A percentile compares a stretch with the other conserved stretches of the same genome.
Conservation (phyloP, 139 green algal genomes). For the Closterium sp. region DNA sequence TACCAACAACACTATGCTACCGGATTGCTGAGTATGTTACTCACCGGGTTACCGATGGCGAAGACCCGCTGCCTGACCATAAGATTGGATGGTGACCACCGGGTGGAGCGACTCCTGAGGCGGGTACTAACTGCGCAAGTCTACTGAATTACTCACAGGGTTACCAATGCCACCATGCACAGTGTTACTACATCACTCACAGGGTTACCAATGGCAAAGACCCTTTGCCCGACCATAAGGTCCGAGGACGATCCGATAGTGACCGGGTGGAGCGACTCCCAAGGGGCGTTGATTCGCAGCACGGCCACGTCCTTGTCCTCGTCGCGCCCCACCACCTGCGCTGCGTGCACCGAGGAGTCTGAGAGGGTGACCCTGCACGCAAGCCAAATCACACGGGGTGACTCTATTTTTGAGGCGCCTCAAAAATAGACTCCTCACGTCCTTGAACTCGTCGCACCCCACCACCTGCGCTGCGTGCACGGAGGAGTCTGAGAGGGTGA, state of each 20-base stretch:
- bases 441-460: conserved; percentile 61
- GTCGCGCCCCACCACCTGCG: conserved; percentile 58
- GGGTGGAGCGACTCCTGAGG: too few species aligned
- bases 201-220: conserved; percentile 64
- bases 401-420: too few species aligned
- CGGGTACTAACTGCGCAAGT: too few species aligned
- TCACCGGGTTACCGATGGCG: conserved; percentile 62
- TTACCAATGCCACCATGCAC: too few species aligned
- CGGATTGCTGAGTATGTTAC: too few species aligned
- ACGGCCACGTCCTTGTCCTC: conserved; percentile 64
- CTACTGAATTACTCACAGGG: too few species aligned
- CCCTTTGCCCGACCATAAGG: conserved; percentile 56
- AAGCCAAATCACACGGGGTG: too few species aligned
- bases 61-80: conserved; percentile 59
- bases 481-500: conserved; percentile 45
- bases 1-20: too few species aligned
- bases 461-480: conserved; percentile 54
- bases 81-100: too few species aligned
- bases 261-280: conserved; percentile 27
- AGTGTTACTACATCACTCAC: too few species aligned
- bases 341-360: conserved; percentile 49
- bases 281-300: too few species aligned
- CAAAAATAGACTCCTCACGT: too few species aligned
- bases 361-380: conserved; percentile 45
- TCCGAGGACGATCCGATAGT: conserved; percentile 43